These are phyloP conservation scores for Ceratocystis papillata DNA, from an alignment of 2,329 filamentous ascomycete species.

Conservation along the genomic window DNA sequence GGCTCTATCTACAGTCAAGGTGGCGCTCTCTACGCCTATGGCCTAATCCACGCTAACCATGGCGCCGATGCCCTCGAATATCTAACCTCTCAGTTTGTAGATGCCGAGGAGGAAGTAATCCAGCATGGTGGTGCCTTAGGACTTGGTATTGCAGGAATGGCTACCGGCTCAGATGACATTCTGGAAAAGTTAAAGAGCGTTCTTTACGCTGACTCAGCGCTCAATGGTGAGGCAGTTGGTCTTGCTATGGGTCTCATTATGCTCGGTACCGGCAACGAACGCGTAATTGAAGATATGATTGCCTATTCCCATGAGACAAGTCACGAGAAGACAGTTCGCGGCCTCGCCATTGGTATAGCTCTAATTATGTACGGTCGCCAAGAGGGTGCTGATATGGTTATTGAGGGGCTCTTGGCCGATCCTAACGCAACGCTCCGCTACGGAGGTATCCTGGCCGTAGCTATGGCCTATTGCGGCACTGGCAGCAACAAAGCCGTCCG, in stretches of 20 bases:
- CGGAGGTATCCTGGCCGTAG: constrained; percentile 97
- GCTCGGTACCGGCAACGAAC: constrained; percentile 93
- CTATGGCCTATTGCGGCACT: constrained; percentile 90
- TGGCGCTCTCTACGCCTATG: constrained; percentile 88
- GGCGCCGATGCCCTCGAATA: constrained; percentile 81
- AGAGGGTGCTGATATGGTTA: constrained; percentile 86
- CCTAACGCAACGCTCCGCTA: constrained; percentile 90
- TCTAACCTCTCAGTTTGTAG: constrained; percentile 61
- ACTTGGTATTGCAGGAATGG: constrained; percentile 95
- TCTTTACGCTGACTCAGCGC: constrained; percentile 83
- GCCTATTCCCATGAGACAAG: constrained; percentile 95
- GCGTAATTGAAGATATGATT: constrained; percentile 91
- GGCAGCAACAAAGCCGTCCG: constrained; percentile 98
- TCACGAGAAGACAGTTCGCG: constrained; percentile 97
- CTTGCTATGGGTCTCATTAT: constrained; percentile 96
- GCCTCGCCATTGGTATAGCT: constrained; percentile 90
- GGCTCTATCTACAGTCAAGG: constrained; percentile 94
- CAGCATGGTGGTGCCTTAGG: constrained; percentile 94
- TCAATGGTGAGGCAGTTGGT: constrained; percentile 94
- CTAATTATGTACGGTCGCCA: constrained; percentile 96
- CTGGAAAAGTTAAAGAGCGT: constrained; percentile 85
- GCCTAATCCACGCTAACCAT: constrained; percentile 94
- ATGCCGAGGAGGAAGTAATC: constrained; percentile 79
- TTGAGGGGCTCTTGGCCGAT: constrained; percentile 85
- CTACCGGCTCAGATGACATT: constrained; percentile 77